These are phyloP conservation scores for Aspergillus novofumigatus DNA, from an alignment of 2,329 filamentous ascomycete species.

Conservation along the genomic window DNA sequence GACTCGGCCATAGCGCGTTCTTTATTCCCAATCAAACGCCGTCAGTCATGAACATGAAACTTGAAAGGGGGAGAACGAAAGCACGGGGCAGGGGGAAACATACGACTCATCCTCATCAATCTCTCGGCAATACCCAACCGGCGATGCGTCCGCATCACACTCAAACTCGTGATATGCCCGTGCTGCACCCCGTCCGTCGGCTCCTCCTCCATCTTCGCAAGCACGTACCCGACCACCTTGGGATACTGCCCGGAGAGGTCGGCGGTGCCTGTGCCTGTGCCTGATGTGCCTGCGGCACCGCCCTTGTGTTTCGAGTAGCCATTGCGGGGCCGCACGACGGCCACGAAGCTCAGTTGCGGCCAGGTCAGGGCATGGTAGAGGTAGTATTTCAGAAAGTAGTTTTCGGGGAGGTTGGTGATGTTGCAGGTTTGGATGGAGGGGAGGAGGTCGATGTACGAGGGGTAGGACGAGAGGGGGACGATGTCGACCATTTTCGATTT, in stretches of 20 bases:
- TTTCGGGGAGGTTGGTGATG: constrained; percentile 97
- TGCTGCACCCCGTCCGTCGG: constrained; percentile 85
- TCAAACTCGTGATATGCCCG: constrained; percentile 92
- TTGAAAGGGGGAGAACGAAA: constrained; percentile 1
- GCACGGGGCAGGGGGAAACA: constrained; percentile 39
- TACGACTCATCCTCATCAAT: constrained; percentile 93
- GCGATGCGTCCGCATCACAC: constrained; percentile 93
- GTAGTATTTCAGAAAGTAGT: constrained; percentile 99
- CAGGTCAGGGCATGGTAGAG: constrained; percentile 97
- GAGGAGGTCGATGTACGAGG: constrained; percentile 74
- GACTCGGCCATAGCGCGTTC: constrained; percentile 96
- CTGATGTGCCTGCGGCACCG: constrained; percentile 40
- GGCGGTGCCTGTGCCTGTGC: constrained; percentile 14
- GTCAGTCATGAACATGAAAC: neutral
- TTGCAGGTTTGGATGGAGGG: constrained; percentile 92
- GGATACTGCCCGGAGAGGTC: constrained; percentile 60
- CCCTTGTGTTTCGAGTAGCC: constrained; percentile 68
- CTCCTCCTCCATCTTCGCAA: constrained; percentile 99
- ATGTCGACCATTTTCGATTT: constrained; percentile 44
- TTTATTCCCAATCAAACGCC: constrained; percentile 29
- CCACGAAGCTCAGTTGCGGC: constrained; percentile 95
- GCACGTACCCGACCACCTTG: constrained; percentile 97
- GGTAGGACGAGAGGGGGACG: constrained; percentile 44
- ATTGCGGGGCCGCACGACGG: constrained; percentile 80
- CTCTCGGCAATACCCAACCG: constrained; percentile 91